Percentiles rank a stretch among this genome's conserved stretches.
These are phyloP conservation scores for Leccinum imitatum DNA, from an alignment of 768 basidiomycete species.

Conservation along the genomic window DNA sequence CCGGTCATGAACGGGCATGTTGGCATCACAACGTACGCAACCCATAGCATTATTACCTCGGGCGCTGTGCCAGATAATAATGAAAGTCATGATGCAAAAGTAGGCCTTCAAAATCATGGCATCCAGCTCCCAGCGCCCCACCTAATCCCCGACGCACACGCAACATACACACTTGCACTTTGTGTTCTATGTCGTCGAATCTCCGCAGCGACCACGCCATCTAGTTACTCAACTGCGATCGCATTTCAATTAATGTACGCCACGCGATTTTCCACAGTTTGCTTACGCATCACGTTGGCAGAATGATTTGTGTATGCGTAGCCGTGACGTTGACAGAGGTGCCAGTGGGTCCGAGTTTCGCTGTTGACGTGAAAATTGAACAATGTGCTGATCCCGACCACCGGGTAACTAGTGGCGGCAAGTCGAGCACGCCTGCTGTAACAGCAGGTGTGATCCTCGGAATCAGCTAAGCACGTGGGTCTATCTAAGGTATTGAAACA, in stretches of 20 bases:
- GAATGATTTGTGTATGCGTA: background rate
- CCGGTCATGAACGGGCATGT: background rate
- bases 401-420: background rate
- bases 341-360: background rate
- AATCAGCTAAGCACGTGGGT: background rate
- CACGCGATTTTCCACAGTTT: background rate
- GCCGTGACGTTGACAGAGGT: background rate
- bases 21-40: background rate
- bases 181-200: background rate
- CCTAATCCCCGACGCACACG: background rate
- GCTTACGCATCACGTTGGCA: background rate
- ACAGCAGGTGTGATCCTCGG: background rate
- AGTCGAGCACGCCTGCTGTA: slow-evolving; percentile 5
- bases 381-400: background rate
- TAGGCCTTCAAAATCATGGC: background rate
- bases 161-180: background rate
- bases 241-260: background rate
- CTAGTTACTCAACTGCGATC: background rate
- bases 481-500: background rate
- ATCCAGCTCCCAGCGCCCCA: background rate
- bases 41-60: background rate
- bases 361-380: background rate
- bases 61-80: background rate
- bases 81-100: background rate
- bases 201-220: background rate